Evolutionary conservation across 768 basidiomycete species (phyloP).

Genomic region (Dictyophora rubrovolvata): DNA sequence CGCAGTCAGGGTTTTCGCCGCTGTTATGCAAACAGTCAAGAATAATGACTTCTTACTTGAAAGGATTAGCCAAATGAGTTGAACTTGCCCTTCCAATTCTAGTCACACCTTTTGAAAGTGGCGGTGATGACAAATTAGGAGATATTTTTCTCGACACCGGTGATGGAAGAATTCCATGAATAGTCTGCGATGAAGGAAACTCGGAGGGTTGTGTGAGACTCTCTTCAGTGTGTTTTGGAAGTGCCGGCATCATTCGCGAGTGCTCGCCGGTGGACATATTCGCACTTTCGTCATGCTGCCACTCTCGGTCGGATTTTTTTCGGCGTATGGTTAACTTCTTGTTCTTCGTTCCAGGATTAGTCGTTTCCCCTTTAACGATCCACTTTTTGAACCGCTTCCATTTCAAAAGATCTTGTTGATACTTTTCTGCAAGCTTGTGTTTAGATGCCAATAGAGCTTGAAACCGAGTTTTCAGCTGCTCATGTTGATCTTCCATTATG

Average conservation of each 20-base stretch:
- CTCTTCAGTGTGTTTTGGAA: background rate
- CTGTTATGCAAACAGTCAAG: too few relatives aligned
- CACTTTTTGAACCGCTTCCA: slow-evolving; percentile 39
- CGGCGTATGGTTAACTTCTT: slow-evolving; percentile 17
- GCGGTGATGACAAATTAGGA: background rate
- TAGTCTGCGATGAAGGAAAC: background rate
- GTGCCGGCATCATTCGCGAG: too few relatives aligned
- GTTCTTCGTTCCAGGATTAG: slow-evolving; percentile 19
- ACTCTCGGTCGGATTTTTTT: background rate
- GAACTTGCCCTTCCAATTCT: background rate
- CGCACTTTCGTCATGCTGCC: background rate
- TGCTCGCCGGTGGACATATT: too few relatives aligned
- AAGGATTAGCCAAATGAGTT: too few relatives aligned
- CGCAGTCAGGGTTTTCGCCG: too few relatives aligned
- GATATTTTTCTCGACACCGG: background rate
- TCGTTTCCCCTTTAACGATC: slow-evolving; percentile 27
- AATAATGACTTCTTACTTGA: too few relatives aligned
- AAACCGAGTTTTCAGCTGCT: slow-evolving; percentile 18
- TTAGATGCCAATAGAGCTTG: slow-evolving; percentile 35
- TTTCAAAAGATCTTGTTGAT: slow-evolving; percentile 42
- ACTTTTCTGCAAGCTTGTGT: slow-evolving; percentile 35
- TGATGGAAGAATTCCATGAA: background rate
- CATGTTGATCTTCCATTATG: background rate
- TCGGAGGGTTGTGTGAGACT: slow-evolving; percentile 5
- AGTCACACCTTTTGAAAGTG: background rate